Evolutionary conservation across 176 grass and related monocot genomes (phyloP).

Genomic region (Leersia perrieri): DNA sequence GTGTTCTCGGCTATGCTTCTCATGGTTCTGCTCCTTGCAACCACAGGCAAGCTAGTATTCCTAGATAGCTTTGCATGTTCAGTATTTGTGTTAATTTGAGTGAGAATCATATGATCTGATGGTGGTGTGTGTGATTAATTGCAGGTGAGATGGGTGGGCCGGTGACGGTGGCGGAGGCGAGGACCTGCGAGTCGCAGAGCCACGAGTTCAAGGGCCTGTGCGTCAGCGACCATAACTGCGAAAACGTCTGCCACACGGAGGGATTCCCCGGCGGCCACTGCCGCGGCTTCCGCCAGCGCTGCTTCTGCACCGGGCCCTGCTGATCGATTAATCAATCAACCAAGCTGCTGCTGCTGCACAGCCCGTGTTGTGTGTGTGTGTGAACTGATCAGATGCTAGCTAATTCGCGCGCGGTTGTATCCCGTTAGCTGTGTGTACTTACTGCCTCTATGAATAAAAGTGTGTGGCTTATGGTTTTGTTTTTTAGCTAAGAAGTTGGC

Average conservation of each 20-base stretch:
- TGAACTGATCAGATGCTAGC: background rate
- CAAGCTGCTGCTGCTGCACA: too few relatives aligned
- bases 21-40: conserved; percentile 33
- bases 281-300: conserved; percentile 56
- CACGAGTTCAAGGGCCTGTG: conserved; percentile 65
- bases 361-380: too few relatives aligned
- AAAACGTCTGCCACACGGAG: conserved; percentile 70
- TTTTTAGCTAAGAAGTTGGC: background rate
- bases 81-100: too few relatives aligned
- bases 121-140: background rate
- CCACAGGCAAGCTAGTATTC: conserved; percentile 24
- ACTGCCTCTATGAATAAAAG: background rate
- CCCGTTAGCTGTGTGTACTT: too few relatives aligned
- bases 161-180: conserved; percentile 50
- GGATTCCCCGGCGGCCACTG: conserved; percentile 68
- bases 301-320: conserved; percentile 64
- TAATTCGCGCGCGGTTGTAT: too few relatives aligned
- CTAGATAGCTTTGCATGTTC: background rate
- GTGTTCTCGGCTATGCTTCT: conserved; percentile 14
- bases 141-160: conserved; percentile 43
- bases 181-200: conserved; percentile 67
- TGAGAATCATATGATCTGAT: background rate
- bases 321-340: too few relatives aligned
- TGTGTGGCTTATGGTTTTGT: background rate
- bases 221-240: conserved; percentile 51